Conservation (phyloP, 2,329 filamentous ascomycete genomes). For the Neocatenulostroma microsporum region DNA sequence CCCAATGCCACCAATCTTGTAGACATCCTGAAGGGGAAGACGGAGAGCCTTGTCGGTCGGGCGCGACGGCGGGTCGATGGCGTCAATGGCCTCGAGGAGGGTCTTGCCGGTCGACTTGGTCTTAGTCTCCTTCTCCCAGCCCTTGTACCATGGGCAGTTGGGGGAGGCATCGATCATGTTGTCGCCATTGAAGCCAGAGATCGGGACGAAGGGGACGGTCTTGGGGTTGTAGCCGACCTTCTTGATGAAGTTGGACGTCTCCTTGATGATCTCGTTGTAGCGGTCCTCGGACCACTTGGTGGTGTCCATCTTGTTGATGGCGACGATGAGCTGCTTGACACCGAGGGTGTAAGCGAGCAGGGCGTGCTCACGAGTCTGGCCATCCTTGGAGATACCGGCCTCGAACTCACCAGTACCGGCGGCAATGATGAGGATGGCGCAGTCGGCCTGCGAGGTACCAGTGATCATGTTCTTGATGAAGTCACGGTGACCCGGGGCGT, state of each 20-base stretch:
- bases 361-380: slow-evolving; percentile 99
- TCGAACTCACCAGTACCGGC: slow-evolving; percentile 99
- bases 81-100: slow-evolving; percentile 96
- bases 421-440: slow-evolving; percentile 99
- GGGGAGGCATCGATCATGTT: slow-evolving; percentile 89
- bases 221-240: slow-evolving; percentile 99
- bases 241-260: slow-evolving; percentile 99
- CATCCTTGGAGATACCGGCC: slow-evolving; percentile 99
- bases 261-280: slow-evolving; percentile 99
- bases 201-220: slow-evolving; percentile 95
- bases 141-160: slow-evolving; percentile 99
- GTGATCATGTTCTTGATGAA: slow-evolving; percentile 99
- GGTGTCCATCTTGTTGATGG: slow-evolving; percentile 99
- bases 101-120: slow-evolving; percentile 87
- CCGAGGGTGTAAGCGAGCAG: slow-evolving; percentile 99
- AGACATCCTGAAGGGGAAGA: slow-evolving; percentile 99
- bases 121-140: slow-evolving; percentile 99
- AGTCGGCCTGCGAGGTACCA: slow-evolving; percentile 99
- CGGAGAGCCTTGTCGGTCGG: slow-evolving; percentile 99
- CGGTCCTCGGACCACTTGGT: slow-evolving; percentile 95
- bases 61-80: slow-evolving; percentile 86
- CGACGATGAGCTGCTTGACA: slow-evolving; percentile 99
- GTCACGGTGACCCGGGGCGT: slow-evolving; percentile 99
- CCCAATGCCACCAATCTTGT: slow-evolving; percentile 99
- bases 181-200: slow-evolving; percentile 99